These are phyloP conservation scores for Iris pallida DNA, from an alignment of 116 monocot genomes.

Conservation along the genomic window DNA sequence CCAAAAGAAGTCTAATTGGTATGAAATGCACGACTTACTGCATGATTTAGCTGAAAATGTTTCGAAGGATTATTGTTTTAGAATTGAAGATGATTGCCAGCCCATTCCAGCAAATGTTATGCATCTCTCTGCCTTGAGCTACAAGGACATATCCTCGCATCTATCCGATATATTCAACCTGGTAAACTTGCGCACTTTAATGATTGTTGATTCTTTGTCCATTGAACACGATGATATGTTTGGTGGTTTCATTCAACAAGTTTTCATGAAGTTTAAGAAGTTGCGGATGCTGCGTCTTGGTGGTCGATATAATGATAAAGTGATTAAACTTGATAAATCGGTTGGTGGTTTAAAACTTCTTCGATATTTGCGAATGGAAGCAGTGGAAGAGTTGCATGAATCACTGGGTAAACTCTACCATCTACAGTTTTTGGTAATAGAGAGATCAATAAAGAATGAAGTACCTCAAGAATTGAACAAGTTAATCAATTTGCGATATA, in stretches of 20 bases:
- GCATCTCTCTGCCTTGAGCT: slow-evolving; percentile 8
- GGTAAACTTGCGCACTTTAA: not conserved
- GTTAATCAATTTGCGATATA: slow-evolving; percentile 8
- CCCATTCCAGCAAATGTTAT: slow-evolving; percentile 1
- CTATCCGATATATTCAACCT: not conserved
- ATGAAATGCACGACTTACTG: slow-evolving; percentile 16
- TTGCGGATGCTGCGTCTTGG: slow-evolving; percentile 3
- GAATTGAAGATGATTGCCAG: slow-evolving; percentile 1
- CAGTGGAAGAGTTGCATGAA: not conserved
- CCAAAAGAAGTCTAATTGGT: not conserved
- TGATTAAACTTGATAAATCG: not conserved
- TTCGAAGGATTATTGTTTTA: slow-evolving; percentile 6
- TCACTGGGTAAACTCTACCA: slow-evolving; percentile 9
- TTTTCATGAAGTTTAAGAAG: not conserved
- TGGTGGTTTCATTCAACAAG: not conserved
- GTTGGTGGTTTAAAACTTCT: slow-evolving; percentile 12
- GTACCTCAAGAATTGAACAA: not conserved
- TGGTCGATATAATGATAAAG: not conserved
- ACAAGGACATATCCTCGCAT: not conserved
- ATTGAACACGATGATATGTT: not conserved
- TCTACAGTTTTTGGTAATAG: not conserved
- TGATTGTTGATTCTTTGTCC: not conserved
- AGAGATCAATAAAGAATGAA: not conserved
- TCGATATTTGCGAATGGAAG: not conserved
- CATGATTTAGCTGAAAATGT: slow-evolving; percentile 16